phyloP scores from a whole-genome alignment of 2,329 filamentous ascomycete species.

The Beauveria australis region DNA sequence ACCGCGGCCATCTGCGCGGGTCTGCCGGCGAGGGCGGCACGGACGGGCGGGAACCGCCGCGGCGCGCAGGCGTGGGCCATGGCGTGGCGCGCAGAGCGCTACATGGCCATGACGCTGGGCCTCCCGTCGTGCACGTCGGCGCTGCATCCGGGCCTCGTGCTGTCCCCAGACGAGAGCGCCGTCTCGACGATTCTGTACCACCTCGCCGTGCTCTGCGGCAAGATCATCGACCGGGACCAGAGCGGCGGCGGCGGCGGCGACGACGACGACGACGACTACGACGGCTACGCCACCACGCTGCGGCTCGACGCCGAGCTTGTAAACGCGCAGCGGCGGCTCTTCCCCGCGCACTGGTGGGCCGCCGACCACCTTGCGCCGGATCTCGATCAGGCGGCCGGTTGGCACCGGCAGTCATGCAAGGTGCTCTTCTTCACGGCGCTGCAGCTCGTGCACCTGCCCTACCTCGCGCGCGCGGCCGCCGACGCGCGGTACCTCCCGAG shows the following conservation, averaged over 20 bases:
- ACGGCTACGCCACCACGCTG: not conserved
- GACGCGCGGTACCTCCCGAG: slow-evolving; percentile 31
- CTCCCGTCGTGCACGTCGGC: slow-evolving; percentile 36
- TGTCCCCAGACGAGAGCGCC: not conserved
- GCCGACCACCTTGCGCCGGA: slow-evolving; percentile 12
- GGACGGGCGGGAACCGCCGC: not conserved
- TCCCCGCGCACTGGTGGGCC: slow-evolving; percentile 7
- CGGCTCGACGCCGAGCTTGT: slow-evolving; percentile 2
- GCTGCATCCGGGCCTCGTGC: slow-evolving; percentile 11
- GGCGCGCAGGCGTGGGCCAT: slow-evolving; percentile 27
- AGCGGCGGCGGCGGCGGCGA: too few species aligned
- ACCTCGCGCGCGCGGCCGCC: slow-evolving; percentile 30
- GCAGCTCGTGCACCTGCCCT: slow-evolving; percentile 36
- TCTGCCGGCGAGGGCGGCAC: not conserved
- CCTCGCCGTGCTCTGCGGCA: not conserved
- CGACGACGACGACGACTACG: not conserved
- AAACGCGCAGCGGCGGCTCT: not conserved
- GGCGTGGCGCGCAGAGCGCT: slow-evolving; percentile 37
- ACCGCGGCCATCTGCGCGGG: slow-evolving; percentile 29
- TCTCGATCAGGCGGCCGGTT: slow-evolving; percentile 22
- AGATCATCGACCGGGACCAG: slow-evolving; percentile 10
- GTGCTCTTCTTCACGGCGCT: slow-evolving; percentile 31
- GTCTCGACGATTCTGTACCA: not conserved
- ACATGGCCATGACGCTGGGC: slow-evolving; percentile 44
- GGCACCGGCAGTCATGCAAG: slow-evolving; percentile 24